Base-by-base conservation (phyloP, 805 yeast genomes). In the Kurtzmaniella cleridarum region DNA sequence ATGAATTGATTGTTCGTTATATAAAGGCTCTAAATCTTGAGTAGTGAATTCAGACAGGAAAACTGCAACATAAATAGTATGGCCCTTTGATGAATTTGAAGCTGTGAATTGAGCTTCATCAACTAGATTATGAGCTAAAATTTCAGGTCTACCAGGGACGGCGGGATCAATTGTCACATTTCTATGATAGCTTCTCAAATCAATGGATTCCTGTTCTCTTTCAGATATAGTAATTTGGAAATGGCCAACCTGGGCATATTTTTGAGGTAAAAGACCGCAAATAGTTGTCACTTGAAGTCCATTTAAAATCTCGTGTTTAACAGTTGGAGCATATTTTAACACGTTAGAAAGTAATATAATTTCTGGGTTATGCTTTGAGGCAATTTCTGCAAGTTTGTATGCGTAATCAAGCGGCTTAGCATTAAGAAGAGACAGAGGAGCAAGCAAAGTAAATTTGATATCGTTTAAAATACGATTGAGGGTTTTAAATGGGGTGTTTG, bases 401-500 rank as follows among this genome's bases (percentile, higher is more conserved):
- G 65, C 54, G 52, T 76, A 75, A 9, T 55, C 64, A 27, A 73
- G 51, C 1, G 73, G 67, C 34, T 51, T 51, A 27, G 52, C 34
- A 34, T 48, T 49, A 26, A 67, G 52, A 15, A 67, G 48, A 34
- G 59, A 51, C 37, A 30, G 28, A 17, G 41, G 46, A 41, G n/a
- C 36, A 45, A 10, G 54, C 3, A 54, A 38, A 1, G 54, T 43
- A 57, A 55, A 69, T 38, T 73, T 62, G 24, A 84, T 52, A 50
- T 84, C 91, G 53, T 81, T 88, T 16, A 83, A 48, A 15, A 84
- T 64, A 39, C 91, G 64, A 49, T 84, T 84, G 5, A 81, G 59
- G 0, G 91, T 82, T 49, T 84, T 84, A 59, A 77, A 76, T 3
- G 61, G 72, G 59, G 35, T 55, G 24, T 5, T 20, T 5, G 24